Conservation (phyloP, 805 yeast genomes). For the Wickerhamiella lipophila region DNA sequence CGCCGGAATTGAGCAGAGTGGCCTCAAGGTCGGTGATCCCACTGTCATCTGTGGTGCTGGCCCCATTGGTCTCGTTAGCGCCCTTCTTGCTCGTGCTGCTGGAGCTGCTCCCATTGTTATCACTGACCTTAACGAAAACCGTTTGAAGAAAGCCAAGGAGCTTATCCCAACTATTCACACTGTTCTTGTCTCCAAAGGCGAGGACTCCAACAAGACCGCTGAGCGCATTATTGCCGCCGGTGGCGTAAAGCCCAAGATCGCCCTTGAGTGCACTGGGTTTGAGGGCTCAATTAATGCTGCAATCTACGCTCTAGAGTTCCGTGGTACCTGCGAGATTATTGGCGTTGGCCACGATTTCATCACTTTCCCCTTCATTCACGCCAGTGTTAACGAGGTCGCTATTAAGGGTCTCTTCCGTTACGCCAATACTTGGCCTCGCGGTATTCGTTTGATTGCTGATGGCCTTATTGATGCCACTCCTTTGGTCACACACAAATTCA, state of each 20-base stretch:
- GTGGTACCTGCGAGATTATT: slow-evolving; percentile 37
- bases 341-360: slow-evolving; percentile 41
- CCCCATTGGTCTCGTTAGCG: slow-evolving; percentile 43
- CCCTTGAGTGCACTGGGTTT: slow-evolving; percentile 45
- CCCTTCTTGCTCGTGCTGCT: slow-evolving; percentile 38
- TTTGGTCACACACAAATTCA: slow-evolving; percentile 40
- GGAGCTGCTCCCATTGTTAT: slow-evolving; percentile 43
- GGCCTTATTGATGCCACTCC: slow-evolving; percentile 35
- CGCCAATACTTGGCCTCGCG: slow-evolving; percentile 47
- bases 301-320: slow-evolving; percentile 36
- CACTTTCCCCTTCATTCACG: slow-evolving; percentile 43
- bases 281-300: slow-evolving; percentile 38
- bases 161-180: slow-evolving; percentile 38
- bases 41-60: slow-evolving; percentile 44
- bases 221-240: slow-evolving; percentile 28
- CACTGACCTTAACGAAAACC: slow-evolving; percentile 36
- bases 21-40: slow-evolving; percentile 38
- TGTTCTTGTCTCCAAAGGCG: slow-evolving; percentile 33
- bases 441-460: slow-evolving; percentile 36
- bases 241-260: slow-evolving; percentile 34
- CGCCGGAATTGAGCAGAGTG: slow-evolving; percentile 40
- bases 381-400: slow-evolving; percentile 40
- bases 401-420: slow-evolving; percentile 42
- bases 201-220: slow-evolving; percentile 28
- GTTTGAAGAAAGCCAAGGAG: slow-evolving; percentile 37